A percentile compares a stretch with the other conserved stretches of the same genome.
Conservation (phyloP, 129 eudicot species). For the Centella asiatica region DNA sequence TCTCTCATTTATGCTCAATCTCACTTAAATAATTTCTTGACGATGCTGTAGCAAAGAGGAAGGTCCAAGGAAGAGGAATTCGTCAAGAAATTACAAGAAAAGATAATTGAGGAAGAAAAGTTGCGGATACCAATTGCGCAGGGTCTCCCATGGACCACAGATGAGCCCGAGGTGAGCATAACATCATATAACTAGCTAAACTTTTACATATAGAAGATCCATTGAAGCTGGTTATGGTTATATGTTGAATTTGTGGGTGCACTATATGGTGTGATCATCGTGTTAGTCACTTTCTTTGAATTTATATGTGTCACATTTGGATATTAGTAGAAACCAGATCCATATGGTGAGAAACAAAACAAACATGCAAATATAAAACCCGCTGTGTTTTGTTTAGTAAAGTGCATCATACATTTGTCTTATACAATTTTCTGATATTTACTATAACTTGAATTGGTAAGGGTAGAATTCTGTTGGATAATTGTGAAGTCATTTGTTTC, state of each 20-base stretch:
- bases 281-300: too few relatives aligned
- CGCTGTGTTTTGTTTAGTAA: too few relatives aligned
- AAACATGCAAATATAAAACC: too few relatives aligned
- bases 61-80: slow-evolving; percentile 84
- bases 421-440: too few relatives aligned
- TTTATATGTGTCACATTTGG: too few relatives aligned
- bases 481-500: background rate
- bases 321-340: too few relatives aligned
- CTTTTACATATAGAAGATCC: background rate
- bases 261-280: too few relatives aligned
- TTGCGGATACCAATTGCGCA: slow-evolving; percentile 80
- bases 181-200: background rate
- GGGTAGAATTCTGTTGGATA: background rate
- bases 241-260: background rate
- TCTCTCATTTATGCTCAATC: slow-evolving; percentile 12
- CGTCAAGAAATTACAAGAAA: slow-evolving; percentile 59
- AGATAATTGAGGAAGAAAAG: slow-evolving; percentile 73
- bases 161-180: slow-evolving; percentile 75
- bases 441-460: too few relatives aligned
- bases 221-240: background rate
- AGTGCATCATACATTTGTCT: too few relatives aligned
- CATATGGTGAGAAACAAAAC: too few relatives aligned
- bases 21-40: background rate
- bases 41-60: slow-evolving; percentile 69
- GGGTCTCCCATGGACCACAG: slow-evolving; percentile 97